Conservation (phyloP, 2,329 filamentous ascomycete species). For the Elsinoe necatrix region DNA sequence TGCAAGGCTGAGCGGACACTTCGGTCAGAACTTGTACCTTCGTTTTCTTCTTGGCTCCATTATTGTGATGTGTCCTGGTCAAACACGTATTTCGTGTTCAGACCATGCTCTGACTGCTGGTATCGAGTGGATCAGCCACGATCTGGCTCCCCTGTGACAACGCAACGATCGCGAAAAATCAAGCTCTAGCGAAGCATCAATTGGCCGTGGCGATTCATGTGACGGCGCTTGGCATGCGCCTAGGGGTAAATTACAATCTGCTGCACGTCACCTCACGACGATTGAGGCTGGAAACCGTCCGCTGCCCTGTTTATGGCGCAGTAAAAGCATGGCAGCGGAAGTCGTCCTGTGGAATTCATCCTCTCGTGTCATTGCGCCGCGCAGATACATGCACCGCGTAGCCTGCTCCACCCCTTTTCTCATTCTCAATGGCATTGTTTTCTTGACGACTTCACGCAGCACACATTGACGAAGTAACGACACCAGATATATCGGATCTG, state of each 20-base stretch:
- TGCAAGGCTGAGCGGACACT: no score
- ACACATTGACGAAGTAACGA: constrained; percentile 8
- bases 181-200: constrained; percentile 12
- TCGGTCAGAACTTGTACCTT: no score
- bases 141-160: not conserved
- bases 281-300: constrained; percentile 2
- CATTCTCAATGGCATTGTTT: not conserved
- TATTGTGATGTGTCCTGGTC: not conserved
- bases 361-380: not conserved
- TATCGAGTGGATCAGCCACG: not conserved
- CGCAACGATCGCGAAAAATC: constrained; percentile 11
- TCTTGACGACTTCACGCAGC: not conserved
- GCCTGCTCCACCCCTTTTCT: not conserved
- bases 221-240: constrained; percentile 5
- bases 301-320: constrained; percentile 4
- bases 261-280: constrained; percentile 2
- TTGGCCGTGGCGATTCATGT: constrained; percentile 11
- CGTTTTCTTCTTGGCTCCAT: not conserved
- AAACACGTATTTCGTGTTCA: not conserved
- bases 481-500: not conserved
- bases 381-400: not conserved
- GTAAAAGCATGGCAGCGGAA: not conserved
- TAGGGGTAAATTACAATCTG: constrained; percentile 13
- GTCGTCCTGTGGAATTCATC: not conserved
- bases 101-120: not conserved